Evolutionary conservation across 345 rosid genomes (phyloP).

Genomic region (Lepidium africanum): DNA sequence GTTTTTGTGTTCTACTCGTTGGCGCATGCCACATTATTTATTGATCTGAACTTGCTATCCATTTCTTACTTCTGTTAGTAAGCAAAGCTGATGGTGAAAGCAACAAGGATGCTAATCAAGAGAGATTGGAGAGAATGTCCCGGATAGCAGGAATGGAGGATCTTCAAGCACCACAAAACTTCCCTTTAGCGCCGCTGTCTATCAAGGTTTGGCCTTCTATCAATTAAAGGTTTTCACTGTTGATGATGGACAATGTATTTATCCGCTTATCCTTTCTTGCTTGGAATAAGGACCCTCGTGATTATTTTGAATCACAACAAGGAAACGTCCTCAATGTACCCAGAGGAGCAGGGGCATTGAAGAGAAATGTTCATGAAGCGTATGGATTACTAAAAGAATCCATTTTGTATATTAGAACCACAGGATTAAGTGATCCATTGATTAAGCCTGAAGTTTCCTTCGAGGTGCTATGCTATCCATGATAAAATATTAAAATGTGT

Average conservation of each 20-base stretch:
- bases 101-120: slow-evolving; percentile 36
- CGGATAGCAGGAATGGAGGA: slow-evolving; percentile 70
- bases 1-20: background rate
- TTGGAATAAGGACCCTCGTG: slow-evolving; percentile 78
- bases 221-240: slow-evolving; percentile 8
- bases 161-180: slow-evolving; percentile 59
- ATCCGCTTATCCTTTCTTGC: slow-evolving; percentile 1
- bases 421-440: slow-evolving; percentile 57
- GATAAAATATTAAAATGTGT: background rate
- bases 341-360: slow-evolving; percentile 33
- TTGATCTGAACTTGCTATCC: background rate
- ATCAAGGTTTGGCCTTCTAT: slow-evolving; percentile 50
- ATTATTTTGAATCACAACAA: slow-evolving; percentile 96
- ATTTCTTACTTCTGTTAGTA: slow-evolving; percentile 17
- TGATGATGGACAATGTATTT: background rate
- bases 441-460: slow-evolving; percentile 66
- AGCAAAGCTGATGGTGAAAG: slow-evolving; percentile 39
- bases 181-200: slow-evolving; percentile 60
- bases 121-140: slow-evolving; percentile 44
- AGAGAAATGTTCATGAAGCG: slow-evolving; percentile 47
- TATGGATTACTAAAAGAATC: slow-evolving; percentile 58
- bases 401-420: slow-evolving; percentile 42
- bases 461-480: slow-evolving; percentile 39
- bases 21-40: background rate
- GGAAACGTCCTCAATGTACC: slow-evolving; percentile 43